These are phyloP conservation scores for Myxozyma udenii DNA, from an alignment of 805 yeast species.

Conservation along the genomic window DNA sequence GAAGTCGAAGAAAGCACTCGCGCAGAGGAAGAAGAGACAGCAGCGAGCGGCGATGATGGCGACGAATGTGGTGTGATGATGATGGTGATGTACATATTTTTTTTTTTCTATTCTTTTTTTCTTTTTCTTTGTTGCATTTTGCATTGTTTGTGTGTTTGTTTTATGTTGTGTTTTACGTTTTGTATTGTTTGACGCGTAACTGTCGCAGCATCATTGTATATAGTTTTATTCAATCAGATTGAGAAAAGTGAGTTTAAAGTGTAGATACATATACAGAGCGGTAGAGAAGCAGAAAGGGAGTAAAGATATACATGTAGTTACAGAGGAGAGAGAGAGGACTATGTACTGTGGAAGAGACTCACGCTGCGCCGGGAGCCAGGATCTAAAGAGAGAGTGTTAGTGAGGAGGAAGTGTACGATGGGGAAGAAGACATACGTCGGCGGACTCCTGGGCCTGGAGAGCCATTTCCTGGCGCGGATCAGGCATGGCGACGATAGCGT, in stretches of 20 bases:
- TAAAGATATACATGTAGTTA: too few relatives aligned
- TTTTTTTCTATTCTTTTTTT: neutral
- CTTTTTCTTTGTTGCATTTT: neutral
- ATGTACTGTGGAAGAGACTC: neutral
- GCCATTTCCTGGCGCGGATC: slow-evolving; percentile 43
- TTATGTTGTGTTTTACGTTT: neutral
- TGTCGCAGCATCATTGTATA: too few relatives aligned
- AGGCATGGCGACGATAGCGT: slow-evolving; percentile 58
- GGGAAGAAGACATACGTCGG: slow-evolving; percentile 11
- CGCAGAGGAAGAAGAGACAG: slow-evolving; percentile 11
- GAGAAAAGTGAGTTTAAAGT: too few relatives aligned
- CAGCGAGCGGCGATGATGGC: slow-evolving; percentile 4
- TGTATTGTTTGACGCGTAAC: neutral
- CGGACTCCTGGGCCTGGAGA: slow-evolving; percentile 78
- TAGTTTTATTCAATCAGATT: too few relatives aligned
- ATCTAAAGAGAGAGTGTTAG: slow-evolving; percentile 4
- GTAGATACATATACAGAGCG: too few relatives aligned
- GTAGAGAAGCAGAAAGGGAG: too few relatives aligned
- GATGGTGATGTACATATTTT: neutral
- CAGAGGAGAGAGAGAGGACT: too few relatives aligned
- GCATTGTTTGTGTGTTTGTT: neutral
- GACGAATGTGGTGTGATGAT: neutral
- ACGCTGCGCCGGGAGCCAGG: slow-evolving; percentile 20
- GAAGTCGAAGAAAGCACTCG: slow-evolving; percentile 8
- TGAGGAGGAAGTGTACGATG: neutral